These are phyloP conservation scores for Aspergillus bertholletiae DNA, from an alignment of 495 filamentous ascomycete species.

Conservation along the genomic window DNA sequence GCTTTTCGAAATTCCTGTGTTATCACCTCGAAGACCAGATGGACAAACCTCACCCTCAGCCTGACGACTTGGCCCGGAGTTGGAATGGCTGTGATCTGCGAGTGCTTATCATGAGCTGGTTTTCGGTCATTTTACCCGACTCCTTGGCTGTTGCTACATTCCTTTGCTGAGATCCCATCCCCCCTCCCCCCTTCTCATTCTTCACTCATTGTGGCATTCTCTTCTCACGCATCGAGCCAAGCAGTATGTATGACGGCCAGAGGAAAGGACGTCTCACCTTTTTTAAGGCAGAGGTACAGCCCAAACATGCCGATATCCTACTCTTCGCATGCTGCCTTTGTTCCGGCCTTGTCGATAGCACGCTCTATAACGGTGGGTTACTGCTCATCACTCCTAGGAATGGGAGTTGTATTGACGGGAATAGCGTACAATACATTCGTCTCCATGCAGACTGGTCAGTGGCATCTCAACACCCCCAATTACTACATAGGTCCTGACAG, in stretches of 20 bases:
- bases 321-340: constrained; percentile 46
- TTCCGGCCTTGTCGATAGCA: constrained; percentile 50
- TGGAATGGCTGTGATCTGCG: not conserved
- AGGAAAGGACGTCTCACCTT: constrained; percentile 9
- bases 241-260: not conserved
- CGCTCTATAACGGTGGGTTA: constrained; percentile 41
- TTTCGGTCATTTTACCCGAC: not conserved
- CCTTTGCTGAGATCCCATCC: not conserved
- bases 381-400: not conserved
- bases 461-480: not conserved
- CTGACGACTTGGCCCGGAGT: not conserved
- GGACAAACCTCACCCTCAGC: not conserved
- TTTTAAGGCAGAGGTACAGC: constrained; percentile 30
- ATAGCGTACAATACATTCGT: constrained; percentile 52
- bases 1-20: not conserved
- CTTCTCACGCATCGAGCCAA: not conserved
- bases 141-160: not conserved
- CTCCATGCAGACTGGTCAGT: constrained; percentile 52
- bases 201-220: not conserved
- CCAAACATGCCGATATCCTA: constrained; percentile 37
- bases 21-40: not conserved
- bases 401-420: not conserved
- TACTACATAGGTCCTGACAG: not conserved
- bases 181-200: not conserved
- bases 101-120: not conserved